A percentile compares a stretch with the other conserved stretches of the same genome.
Evolutionary conservation across 2,329 filamentous ascomycete genomes (phyloP).

Genomic region (Berkeleyomyces rouxiae): DNA sequence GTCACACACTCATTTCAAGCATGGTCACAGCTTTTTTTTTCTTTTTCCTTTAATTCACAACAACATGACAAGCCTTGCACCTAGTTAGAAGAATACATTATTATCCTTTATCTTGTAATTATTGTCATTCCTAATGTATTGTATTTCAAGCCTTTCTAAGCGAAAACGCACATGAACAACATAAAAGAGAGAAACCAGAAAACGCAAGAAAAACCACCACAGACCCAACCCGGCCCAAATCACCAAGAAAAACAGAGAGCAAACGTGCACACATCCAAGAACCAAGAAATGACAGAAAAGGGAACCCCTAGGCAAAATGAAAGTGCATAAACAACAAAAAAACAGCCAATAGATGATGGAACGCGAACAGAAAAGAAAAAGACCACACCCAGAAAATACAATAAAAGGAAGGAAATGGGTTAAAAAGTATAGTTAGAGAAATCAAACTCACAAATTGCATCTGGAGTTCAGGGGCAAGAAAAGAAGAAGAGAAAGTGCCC

Average conservation of each 20-base stretch:
- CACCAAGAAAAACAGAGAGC: neutral
- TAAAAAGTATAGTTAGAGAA: constrained; percentile 1
- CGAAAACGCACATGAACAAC: neutral
- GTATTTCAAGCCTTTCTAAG: neutral
- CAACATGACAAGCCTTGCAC: too few relatives aligned
- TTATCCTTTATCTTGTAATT: too few relatives aligned
- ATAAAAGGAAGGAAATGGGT: neutral
- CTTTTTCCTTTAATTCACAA: neutral
- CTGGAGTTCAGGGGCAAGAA: neutral
- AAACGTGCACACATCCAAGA: neutral
- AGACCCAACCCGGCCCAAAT: neutral
- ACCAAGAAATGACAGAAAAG: neutral
- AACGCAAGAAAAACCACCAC: neutral
- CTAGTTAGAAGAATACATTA: too few relatives aligned
- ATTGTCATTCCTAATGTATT: neutral
- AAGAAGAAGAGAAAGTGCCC: too few relatives aligned
- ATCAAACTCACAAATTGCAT: constrained; percentile 3
- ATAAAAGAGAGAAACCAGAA: neutral
- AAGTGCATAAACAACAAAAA: neutral
- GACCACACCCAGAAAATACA: neutral
- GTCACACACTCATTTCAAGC: too few relatives aligned
- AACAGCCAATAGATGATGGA: constrained; percentile 1
- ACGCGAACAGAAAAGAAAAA: neutral
- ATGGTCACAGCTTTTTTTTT: neutral
- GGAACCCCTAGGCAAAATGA: neutral